These are phyloP conservation scores for Calonectria hongkongensis DNA, from an alignment of 2,329 filamentous ascomycete genomes.

Conservation along the genomic window DNA sequence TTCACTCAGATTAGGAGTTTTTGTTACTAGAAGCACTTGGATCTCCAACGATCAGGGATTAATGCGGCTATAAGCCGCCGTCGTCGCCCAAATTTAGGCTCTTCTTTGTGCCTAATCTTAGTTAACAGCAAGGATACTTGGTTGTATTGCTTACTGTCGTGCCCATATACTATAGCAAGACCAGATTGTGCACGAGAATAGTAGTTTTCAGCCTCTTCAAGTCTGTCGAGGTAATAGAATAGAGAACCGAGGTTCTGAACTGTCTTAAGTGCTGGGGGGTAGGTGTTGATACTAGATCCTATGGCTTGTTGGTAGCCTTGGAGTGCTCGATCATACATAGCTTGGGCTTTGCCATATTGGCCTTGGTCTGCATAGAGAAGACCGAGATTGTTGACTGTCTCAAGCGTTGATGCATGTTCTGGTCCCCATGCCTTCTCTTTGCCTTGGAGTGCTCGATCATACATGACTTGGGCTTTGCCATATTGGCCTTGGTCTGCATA, in stretches of 20 bases:
- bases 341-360: neutral
- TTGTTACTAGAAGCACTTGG: too few species aligned
- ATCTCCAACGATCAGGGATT: neutral
- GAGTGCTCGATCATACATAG: slow-evolving; percentile 36
- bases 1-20: too few species aligned
- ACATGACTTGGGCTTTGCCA: neutral
- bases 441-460: neutral
- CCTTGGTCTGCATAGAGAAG: neutral
- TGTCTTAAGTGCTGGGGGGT: neutral
- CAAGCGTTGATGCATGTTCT: neutral
- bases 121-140: neutral
- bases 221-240: neutral
- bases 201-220: neutral
- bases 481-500: neutral
- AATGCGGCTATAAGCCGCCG: too few species aligned
- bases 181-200: neutral
- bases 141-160: too few species aligned
- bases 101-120: too few species aligned
- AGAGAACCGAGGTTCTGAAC: slow-evolving; percentile 9
- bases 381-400: neutral
- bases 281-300: neutral
- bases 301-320: slow-evolving; percentile 50
- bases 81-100: too few species aligned
- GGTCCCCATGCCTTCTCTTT: neutral
- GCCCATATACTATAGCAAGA: too few species aligned